These are phyloP conservation scores for Zizania palustris DNA, from an alignment of 202 grass and related monocot species.

Conservation along the genomic window DNA sequence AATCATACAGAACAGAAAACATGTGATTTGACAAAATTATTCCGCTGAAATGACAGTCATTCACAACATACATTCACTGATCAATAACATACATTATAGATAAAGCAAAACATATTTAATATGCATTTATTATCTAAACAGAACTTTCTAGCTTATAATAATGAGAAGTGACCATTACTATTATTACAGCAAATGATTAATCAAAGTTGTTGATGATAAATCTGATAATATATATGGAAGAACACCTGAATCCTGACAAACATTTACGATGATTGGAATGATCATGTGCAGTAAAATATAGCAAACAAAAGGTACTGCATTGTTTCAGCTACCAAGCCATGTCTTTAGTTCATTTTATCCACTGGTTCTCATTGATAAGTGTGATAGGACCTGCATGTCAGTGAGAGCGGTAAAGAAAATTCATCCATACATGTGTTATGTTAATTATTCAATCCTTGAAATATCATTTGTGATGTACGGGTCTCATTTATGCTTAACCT, in stretches of 20 bases:
- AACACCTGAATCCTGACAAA: background rate
- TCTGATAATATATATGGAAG: conserved; percentile 4
- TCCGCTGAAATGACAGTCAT: background rate
- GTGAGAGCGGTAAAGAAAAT: background rate
- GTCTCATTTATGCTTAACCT: background rate
- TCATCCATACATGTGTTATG: background rate
- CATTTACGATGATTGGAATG: conserved; percentile 6
- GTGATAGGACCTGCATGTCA: background rate
- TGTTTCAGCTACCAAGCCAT: background rate
- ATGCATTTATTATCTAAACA: background rate
- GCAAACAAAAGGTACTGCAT: conserved; percentile 11
- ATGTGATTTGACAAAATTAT: conserved; percentile 18
- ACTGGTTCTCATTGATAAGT: background rate
- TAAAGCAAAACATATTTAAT: conserved; percentile 14
- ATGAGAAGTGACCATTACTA: background rate
- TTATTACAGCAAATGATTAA: conserved; percentile 8
- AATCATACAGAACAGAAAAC: conserved; percentile 19
- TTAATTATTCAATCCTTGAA: conserved; percentile 23
- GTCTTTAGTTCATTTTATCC: background rate
- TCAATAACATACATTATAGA: conserved; percentile 26
- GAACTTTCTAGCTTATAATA: conserved; percentile 25
- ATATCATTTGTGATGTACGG: background rate
- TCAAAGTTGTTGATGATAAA: background rate
- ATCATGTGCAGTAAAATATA: background rate
- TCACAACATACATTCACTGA: conserved; percentile 8